Conservation (phyloP, 352 stramenopile genomes). For the Pythium graminicola region DNA sequence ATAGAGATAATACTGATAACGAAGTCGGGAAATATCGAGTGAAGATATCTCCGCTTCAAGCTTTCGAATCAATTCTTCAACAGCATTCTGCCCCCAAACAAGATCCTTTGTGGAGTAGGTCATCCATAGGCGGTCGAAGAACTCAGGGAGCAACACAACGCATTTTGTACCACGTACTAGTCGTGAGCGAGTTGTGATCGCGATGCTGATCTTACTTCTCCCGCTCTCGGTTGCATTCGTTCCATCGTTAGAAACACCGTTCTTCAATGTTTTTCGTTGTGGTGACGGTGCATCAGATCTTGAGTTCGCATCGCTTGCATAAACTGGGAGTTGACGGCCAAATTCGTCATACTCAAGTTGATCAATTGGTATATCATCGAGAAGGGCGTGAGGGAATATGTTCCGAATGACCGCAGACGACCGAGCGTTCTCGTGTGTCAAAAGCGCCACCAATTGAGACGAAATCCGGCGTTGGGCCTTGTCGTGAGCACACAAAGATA, state of each 20-base stretch:
- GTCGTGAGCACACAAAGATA: constrained; percentile 74
- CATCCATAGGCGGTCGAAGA: constrained; percentile 79
- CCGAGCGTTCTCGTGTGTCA: constrained; percentile 80
- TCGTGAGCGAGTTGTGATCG: constrained; percentile 64
- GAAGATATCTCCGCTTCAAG: constrained; percentile 64
- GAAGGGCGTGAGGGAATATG: constrained; percentile 71
- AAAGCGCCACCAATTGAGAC: constrained; percentile 72
- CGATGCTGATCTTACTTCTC: constrained; percentile 60
- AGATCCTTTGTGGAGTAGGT: constrained; percentile 73
- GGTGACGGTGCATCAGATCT: constrained; percentile 25
- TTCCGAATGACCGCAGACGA: constrained; percentile 81
- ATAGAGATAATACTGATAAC: constrained; percentile 78
- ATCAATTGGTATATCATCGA: constrained; percentile 68
- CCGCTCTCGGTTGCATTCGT: constrained; percentile 67
- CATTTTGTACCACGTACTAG: constrained; percentile 75
- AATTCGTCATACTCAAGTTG: constrained; percentile 84
- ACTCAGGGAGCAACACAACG: constrained; percentile 78
- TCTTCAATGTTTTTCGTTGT: constrained; percentile 33
- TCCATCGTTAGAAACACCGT: constrained; percentile 36
- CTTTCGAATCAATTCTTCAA: constrained; percentile 71
- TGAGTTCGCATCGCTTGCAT: constrained; percentile 38
- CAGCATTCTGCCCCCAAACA: constrained; percentile 61
- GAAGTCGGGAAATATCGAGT: constrained; percentile 70
- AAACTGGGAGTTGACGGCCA: constrained; percentile 48
- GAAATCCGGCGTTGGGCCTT: constrained; percentile 82